Evolutionary conservation across 2,329 filamentous ascomycete species (phyloP).

Genomic region (Colletotrichum karsti): DNA sequence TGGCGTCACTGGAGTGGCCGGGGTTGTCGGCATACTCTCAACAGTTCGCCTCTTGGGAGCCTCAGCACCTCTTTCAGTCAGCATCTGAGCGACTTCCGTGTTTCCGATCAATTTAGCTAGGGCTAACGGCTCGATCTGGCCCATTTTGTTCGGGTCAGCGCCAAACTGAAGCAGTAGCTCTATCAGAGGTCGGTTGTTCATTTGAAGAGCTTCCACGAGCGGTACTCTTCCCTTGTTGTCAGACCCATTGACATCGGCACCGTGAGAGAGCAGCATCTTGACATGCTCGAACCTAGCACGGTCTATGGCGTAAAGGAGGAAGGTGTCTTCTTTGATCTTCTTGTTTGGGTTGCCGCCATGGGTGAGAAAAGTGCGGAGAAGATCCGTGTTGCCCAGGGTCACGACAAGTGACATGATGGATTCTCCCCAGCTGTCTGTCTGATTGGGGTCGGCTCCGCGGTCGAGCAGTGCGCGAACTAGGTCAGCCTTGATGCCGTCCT

Average conservation of each 20-base stretch:
- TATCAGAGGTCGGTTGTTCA: slow-evolving; percentile 11
- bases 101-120: slow-evolving; percentile 13
- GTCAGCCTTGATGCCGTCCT: slow-evolving; percentile 11
- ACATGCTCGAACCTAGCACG: slow-evolving; percentile 33
- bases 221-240: slow-evolving; percentile 23
- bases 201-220: slow-evolving; percentile 36
- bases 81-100: slow-evolving; percentile 9
- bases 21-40: neutral
- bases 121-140: slow-evolving; percentile 9
- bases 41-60: neutral
- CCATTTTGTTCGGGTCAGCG: slow-evolving; percentile 30
- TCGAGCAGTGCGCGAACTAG: slow-evolving; percentile 7
- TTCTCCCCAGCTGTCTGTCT: slow-evolving; percentile 36
- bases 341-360: slow-evolving; percentile 30
- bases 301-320: slow-evolving; percentile 41
- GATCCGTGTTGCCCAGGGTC: slow-evolving; percentile 16
- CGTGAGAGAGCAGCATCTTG: slow-evolving; percentile 38
- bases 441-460: slow-evolving; percentile 26
- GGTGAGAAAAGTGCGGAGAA: slow-evolving; percentile 23
- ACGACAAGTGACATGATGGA: slow-evolving; percentile 31
- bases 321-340: slow-evolving; percentile 30
- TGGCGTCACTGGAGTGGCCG: neutral
- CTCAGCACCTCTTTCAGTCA: slow-evolving; percentile 19
- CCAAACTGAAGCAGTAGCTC: slow-evolving; percentile 25
- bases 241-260: slow-evolving; percentile 40